These are phyloP conservation scores for Penicillium sp. DNA, from an alignment of 2,329 filamentous ascomycete species.

Conservation along the genomic window DNA sequence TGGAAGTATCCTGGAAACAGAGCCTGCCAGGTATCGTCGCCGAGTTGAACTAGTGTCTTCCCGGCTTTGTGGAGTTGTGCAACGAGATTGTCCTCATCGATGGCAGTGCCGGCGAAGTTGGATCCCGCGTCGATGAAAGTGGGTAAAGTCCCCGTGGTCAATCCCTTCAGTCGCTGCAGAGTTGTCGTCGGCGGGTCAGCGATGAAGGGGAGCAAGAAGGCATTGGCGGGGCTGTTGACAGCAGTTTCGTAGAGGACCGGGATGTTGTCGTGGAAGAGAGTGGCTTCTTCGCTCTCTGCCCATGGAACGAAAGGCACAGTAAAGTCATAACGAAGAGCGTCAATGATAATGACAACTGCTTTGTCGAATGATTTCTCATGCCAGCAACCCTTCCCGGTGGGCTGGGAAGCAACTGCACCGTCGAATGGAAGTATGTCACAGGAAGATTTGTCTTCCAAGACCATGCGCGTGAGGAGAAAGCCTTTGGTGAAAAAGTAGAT, in stretches of 20 bases:
- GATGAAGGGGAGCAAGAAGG: constrained; percentile 90
- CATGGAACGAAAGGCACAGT: constrained; percentile 68
- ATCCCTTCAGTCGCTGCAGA: constrained; percentile 82
- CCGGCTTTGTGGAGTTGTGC: constrained; percentile 60
- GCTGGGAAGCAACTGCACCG: constrained; percentile 17
- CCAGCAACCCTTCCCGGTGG: constrained; percentile 73
- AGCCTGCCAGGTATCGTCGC: constrained; percentile 96
- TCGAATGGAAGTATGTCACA: constrained; percentile 66
- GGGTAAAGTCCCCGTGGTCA: constrained; percentile 91
- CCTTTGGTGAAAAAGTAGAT: constrained; percentile 92
- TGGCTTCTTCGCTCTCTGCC: constrained; percentile 43
- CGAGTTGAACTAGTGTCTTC: constrained; percentile 82
- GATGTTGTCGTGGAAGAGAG: constrained; percentile 80
- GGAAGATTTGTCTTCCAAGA: constrained; percentile 70
- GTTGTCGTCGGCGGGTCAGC: constrained; percentile 94
- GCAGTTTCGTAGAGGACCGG: constrained; percentile 83
- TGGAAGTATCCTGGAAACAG: constrained; percentile 94
- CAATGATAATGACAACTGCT: constrained; percentile 83
- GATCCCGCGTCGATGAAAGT: constrained; percentile 92
- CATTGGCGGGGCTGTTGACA: constrained; percentile 67
- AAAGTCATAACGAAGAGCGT: constrained; percentile 95
- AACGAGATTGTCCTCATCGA: constrained; percentile 83
- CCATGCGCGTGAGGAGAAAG: constrained; percentile 82
- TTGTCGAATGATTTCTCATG: constrained; percentile 91
- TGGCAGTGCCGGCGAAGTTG: constrained; percentile 90